Base-by-base conservation (phyloP, 148 eudicot genomes). In the Rhododendron molle region DNA sequence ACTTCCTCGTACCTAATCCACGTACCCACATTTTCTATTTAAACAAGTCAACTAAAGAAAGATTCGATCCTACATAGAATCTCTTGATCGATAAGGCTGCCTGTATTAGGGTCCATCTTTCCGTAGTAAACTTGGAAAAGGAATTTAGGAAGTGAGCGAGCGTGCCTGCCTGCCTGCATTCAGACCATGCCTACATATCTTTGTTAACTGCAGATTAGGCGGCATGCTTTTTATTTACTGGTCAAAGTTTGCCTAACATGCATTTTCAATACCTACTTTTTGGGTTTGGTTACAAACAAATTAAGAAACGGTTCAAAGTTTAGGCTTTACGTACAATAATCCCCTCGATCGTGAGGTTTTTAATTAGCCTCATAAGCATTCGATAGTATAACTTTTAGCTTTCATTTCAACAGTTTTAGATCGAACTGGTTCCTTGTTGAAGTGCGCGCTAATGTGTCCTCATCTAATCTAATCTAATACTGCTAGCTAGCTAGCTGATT, bases 221-320 rank as follows among this genome's bases (percentile, higher is more conserved):
- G 20, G 77, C 84, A 43, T 52, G 82, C 65, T 14, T 79, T 79
- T 80, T 30, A 16, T 50, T 1, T 16, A 5, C 82, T 52, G 36
- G 77, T 83, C 84, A 47, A 83, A 30, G 18, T 28, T 83, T 83
- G 85, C 78, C 85, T 30, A 83, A 71, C 85, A n/a, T n/a, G n/a
- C n/a, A 46, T 28, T 49, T 26, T 47, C 21, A 5, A 20, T 20
- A 5, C 65, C 65, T 58, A 20, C 18, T 16, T 14, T 52, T 15
- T 52, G 21, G 4, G 20, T 15, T 54, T 54, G 15, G 21, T 14
- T 16, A 52, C 58, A 54, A 20, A 58, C n/a, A 58, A 46, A 43
- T 34, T 34, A 52, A 5, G n/a, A 5, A 20, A 7, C 21, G n/a
- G 65, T 20, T 20, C 23, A 58, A 58, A 20, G 65, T 58, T 58